phyloP scores from a whole-genome alignment of 2,329 filamentous ascomycete species.

The Elsinoe necatrix region DNA sequence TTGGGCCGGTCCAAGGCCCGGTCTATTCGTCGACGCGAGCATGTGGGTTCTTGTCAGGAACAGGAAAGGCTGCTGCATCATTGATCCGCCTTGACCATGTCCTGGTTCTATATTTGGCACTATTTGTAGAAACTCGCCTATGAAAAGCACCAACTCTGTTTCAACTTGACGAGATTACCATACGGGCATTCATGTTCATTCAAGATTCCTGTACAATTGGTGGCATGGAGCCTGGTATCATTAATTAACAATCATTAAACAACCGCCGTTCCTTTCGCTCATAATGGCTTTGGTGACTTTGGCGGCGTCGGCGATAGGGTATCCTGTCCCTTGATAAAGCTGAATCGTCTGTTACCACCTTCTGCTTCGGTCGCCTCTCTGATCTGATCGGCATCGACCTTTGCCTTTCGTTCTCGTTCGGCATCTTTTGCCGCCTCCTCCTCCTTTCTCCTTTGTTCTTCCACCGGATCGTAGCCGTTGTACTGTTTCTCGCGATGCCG shows the following conservation, averaged over 20 bases:
- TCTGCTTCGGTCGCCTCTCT: constrained; percentile 15
- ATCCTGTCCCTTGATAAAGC: constrained; percentile 11
- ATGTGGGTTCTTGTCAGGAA: constrained; percentile 4
- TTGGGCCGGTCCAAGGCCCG: not conserved
- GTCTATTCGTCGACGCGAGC: not conserved
- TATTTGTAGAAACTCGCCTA: not conserved
- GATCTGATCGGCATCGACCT: constrained; percentile 5
- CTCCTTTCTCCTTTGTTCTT: constrained; percentile 8
- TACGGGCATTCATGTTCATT: constrained; percentile 1
- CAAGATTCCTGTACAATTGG: constrained; percentile 1
- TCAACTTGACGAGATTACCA: not conserved
- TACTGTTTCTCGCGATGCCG: constrained; percentile 37
- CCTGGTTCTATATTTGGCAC: constrained; percentile 3
- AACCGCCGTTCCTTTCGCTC: not conserved
- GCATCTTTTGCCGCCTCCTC: not conserved
- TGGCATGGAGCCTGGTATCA: constrained; percentile 4
- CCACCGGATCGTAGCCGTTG: constrained; percentile 35
- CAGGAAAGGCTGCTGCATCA: constrained; percentile 12
- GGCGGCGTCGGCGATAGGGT: not conserved
- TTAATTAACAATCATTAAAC: not conserved
- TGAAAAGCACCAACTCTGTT: constrained; percentile 1
- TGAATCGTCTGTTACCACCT: constrained; percentile 13
- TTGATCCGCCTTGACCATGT: constrained; percentile 1
- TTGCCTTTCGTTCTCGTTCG: not conserved
- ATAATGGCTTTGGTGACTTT: not conserved